Conservation (phyloP, 2,329 filamentous ascomycete genomes). For the Fusarium siculi region DNA sequence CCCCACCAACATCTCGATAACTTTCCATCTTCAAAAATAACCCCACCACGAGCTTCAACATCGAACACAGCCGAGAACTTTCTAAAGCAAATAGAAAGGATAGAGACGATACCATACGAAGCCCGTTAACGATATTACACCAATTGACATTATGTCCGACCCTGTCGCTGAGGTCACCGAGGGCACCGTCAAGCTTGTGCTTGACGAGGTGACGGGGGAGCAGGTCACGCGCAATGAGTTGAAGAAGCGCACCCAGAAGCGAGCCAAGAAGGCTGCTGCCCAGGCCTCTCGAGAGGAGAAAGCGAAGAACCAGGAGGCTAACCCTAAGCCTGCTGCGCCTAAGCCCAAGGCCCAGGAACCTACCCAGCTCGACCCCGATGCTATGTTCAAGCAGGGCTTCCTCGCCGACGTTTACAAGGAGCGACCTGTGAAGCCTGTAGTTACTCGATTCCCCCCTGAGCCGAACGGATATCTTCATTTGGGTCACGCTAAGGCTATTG, state of each 20-base stretch:
- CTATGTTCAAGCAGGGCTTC: conserved; percentile 85
- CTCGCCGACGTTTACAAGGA: conserved; percentile 77
- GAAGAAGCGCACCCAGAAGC: conserved; percentile 69
- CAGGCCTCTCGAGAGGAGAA: conserved; percentile 59
- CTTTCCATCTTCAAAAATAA: conserved; percentile 42
- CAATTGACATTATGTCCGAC: conserved; percentile 38
- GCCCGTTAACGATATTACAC: background rate
- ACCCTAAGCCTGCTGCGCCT: conserved; percentile 43
- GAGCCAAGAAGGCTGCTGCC: conserved; percentile 65
- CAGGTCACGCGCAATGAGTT: conserved; percentile 72
- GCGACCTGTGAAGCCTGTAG: conserved; percentile 68
- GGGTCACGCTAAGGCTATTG: conserved; percentile 94
- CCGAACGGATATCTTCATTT: conserved; percentile 96
- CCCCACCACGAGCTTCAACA: conserved; percentile 41
- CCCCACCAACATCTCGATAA: conserved; percentile 41
- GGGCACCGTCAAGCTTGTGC: conserved; percentile 63
- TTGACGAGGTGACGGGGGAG: conserved; percentile 73
- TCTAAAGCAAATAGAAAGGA: background rate
- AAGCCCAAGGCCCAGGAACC: conserved; percentile 61
- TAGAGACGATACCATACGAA: background rate
- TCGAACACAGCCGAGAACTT: conserved; percentile 9
- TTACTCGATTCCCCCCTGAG: conserved; percentile 83
- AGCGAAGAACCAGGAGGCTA: conserved; percentile 46
- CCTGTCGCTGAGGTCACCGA: conserved; percentile 43
- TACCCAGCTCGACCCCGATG: conserved; percentile 63